Conservation (phyloP, 1,284 basidiomycete species). For the Pterulicium gracile region DNA sequence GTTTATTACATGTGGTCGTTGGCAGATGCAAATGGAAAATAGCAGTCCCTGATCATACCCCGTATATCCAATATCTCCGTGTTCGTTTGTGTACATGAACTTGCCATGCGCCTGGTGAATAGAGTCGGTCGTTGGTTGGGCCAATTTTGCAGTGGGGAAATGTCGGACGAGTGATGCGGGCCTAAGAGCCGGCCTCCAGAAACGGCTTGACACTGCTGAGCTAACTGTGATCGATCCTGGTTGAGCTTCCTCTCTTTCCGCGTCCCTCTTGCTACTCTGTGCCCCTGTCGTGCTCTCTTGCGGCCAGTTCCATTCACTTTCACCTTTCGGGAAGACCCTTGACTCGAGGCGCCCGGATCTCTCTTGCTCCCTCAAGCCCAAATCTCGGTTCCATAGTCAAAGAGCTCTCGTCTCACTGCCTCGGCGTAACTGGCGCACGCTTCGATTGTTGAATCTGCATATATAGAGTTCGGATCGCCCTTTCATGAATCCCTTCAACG, state of each 20-base stretch:
- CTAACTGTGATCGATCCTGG: neutral
- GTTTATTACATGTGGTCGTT: slow-evolving; percentile 14
- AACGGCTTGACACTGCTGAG: no score
- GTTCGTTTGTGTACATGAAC: no score
- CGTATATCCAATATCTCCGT: no score
- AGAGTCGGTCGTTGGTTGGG: no score
- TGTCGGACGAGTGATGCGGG: no score
- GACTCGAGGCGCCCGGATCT: neutral
- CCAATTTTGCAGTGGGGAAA: no score
- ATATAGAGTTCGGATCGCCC: neutral
- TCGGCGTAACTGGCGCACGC: neutral
- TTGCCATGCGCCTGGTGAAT: no score
- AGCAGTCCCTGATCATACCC: no score
- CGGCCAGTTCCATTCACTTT: neutral
- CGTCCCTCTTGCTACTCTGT: neutral
- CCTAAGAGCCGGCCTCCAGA: no score
- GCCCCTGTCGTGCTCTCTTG: neutral
- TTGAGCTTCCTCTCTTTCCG: neutral
- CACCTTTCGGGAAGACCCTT: neutral
- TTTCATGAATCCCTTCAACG: neutral
- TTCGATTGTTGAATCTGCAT: neutral
- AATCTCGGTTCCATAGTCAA: neutral
- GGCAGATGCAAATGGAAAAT: slow-evolving; percentile 5
- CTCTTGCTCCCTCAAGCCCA: neutral
- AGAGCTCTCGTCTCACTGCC: neutral